Percentiles rank a stretch among this genome's conserved stretches.
Conservation (phyloP, 352 stramenopile species). For the Phytophthora pistaciae region DNA sequence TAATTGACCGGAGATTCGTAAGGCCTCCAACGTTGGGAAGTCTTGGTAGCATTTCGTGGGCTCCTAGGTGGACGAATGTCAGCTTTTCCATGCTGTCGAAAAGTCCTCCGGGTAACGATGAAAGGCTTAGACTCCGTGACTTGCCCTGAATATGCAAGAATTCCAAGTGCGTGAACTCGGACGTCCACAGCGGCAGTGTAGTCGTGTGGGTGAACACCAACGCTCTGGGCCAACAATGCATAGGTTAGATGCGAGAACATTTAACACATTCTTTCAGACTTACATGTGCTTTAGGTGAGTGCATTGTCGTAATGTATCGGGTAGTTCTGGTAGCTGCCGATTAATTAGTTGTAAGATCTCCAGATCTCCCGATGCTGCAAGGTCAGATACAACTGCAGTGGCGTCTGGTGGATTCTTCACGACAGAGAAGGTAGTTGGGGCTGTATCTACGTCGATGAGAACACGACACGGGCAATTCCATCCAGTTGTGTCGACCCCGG, state of each 20-base stretch:
- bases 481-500: background rate
- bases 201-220: conserved; percentile 41
- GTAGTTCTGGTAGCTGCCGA: conserved; percentile 26
- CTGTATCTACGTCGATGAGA: conserved; percentile 34
- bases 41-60: conserved; percentile 18
- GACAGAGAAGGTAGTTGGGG: conserved; percentile 23
- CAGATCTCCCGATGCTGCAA: conserved; percentile 40
- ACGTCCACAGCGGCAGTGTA: conserved; percentile 37
- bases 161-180: conserved; percentile 40
- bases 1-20: conserved; percentile 37
- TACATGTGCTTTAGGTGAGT: conserved; percentile 47
- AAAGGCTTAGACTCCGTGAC: conserved; percentile 17
- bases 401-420: conserved; percentile 31
- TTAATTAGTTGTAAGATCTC: conserved; percentile 50
- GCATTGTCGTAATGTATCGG: conserved; percentile 32
- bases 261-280: background rate
- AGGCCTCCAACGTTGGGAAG: conserved; percentile 36
- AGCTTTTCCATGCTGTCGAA: conserved; percentile 44
- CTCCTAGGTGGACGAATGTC: conserved; percentile 42
- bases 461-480: conserved; percentile 43
- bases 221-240: conserved; percentile 16
- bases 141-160: conserved; percentile 53
- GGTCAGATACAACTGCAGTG: conserved; percentile 26
- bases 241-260: background rate
- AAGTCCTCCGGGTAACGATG: conserved; percentile 25